Conservation (phyloP, 1,139 yeast genomes). For the Groenewaldozyma sp. region DNA sequence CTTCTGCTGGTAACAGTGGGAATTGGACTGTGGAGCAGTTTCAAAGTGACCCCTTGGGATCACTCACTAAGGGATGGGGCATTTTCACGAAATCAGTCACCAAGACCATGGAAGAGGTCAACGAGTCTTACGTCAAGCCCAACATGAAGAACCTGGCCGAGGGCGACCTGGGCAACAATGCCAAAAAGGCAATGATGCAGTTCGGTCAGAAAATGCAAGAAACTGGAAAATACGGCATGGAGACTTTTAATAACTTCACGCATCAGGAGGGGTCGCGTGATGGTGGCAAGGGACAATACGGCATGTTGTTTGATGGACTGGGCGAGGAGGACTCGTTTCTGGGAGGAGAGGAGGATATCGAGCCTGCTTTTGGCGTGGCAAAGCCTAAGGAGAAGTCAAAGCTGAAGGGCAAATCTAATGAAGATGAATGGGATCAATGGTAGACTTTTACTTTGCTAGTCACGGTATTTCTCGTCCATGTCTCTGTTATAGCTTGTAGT, state of each 20-base stretch:
- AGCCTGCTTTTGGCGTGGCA: constrained; percentile 62
- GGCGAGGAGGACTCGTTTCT: constrained; percentile 30
- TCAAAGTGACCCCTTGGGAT: constrained; percentile 81
- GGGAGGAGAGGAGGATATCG: constrained; percentile 29
- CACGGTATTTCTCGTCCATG: too few relatives aligned
- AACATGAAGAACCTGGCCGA: constrained; percentile 73
- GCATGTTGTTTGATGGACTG: constrained; percentile 46
- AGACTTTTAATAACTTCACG: constrained; percentile 58
- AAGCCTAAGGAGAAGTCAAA: constrained; percentile 53
- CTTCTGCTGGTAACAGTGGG: constrained; percentile 30
- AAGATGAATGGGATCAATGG: constrained; percentile 33
- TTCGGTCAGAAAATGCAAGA: constrained; percentile 92
- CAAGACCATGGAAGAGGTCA: constrained; percentile 76
- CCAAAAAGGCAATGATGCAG: constrained; percentile 86
- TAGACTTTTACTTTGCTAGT: too few relatives aligned
- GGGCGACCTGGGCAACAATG: constrained; percentile 69
- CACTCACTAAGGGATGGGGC: constrained; percentile 90
- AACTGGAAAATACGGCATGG: constrained; percentile 56
- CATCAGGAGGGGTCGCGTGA: constrained; percentile 6
- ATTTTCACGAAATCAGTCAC: constrained; percentile 75
- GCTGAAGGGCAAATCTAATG: constrained; percentile 43
- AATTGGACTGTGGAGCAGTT: constrained; percentile 53
- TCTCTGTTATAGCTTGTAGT: not conserved
- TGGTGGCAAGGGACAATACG: constrained; percentile 33
- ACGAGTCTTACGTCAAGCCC: constrained; percentile 83